Evolutionary conservation across 2,329 filamentous ascomycete genomes (phyloP), one percentile per base, ranked within the genome.

Genomic region (Mycogone perniciosa): DNA sequence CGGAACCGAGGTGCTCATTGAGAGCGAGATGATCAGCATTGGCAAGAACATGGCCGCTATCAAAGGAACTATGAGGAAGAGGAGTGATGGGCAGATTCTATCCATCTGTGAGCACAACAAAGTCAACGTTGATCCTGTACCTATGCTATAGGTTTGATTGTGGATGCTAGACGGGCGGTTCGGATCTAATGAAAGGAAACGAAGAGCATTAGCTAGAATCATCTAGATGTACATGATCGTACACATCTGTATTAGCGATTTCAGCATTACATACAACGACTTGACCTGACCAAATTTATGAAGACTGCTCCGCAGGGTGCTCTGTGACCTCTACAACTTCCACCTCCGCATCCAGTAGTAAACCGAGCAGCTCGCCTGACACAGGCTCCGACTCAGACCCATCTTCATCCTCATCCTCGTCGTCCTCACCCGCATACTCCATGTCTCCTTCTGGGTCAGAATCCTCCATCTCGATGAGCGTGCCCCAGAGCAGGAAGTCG

Each of bases 71-170:
- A 78, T 86, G 68, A 74, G 70, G 56, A 71, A 75, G 54, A 75
- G 69, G 57, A 72, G 70, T 30, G 78, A 79, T 53, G 77, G 79
- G 0, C 67, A 69, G 40, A 54, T 86, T 7, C 64, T 83, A 60
- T 74, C 78, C 2, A 71, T 76, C 6, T 84, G 79, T 45, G 81
- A 85, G 60, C 84, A 87, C 67, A 77, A 79, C 39, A 86, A 86
- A 66, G 78, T 77, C 2, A 84, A 81, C 59, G 77, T 76, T 39
- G 81, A 85, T 57, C 69, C 75, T 0, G 61, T 59, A 9, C 52
- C 61, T n/a, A 68, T 66, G 49, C 27, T 66, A 10, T 66, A 57
- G 52, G 3, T 20, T 2, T 20, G 20, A 20, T 20, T 20, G 20
- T 20, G 20, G 20, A 20, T 20, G 3, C 20, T 20, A 20, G 20